Percentiles rank a stretch among this genome's conserved stretches.
Conservation (phyloP, 2,329 filamentous ascomycete genomes). For the Xylariaceae sp. region DNA sequence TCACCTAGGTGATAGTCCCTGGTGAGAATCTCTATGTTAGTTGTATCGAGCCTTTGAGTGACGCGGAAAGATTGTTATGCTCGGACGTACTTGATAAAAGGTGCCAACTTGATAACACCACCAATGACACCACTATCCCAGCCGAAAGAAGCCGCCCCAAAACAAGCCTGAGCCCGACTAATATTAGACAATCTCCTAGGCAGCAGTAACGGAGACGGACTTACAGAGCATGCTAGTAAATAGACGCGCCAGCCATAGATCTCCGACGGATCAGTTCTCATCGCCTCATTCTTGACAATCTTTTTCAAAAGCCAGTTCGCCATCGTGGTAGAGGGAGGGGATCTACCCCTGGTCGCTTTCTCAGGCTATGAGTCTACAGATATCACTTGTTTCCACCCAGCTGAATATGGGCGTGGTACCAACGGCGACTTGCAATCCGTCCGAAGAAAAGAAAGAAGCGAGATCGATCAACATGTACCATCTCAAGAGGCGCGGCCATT, state of each 20-base stretch:
- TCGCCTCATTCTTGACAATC: constrained; percentile 56
- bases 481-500: too few relatives aligned
- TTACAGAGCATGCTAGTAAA: constrained; percentile 55
- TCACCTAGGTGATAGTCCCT: constrained; percentile 51
- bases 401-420: too few relatives aligned
- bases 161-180: constrained; percentile 33
- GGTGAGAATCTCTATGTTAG: constrained; percentile 9
- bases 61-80: neutral
- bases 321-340: constrained; percentile 17
- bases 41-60: neutral
- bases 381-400: too few relatives aligned
- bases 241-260: constrained; percentile 70
- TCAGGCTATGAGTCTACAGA: too few relatives aligned
- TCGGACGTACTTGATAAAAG: constrained; percentile 48
- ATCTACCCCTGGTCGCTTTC: neutral
- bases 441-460: too few relatives aligned
- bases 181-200: constrained; percentile 2
- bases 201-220: constrained; percentile 8
- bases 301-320: constrained; percentile 31
- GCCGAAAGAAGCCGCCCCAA: constrained; percentile 56
- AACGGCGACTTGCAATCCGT: too few relatives aligned
- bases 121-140: constrained; percentile 62
- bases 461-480: too few relatives aligned
- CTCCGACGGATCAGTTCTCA: constrained; percentile 61
- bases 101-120: constrained; percentile 57